Evolutionary conservation across 2,329 filamentous ascomycete species (phyloP).

Genomic region (Penicillium sp.): DNA sequence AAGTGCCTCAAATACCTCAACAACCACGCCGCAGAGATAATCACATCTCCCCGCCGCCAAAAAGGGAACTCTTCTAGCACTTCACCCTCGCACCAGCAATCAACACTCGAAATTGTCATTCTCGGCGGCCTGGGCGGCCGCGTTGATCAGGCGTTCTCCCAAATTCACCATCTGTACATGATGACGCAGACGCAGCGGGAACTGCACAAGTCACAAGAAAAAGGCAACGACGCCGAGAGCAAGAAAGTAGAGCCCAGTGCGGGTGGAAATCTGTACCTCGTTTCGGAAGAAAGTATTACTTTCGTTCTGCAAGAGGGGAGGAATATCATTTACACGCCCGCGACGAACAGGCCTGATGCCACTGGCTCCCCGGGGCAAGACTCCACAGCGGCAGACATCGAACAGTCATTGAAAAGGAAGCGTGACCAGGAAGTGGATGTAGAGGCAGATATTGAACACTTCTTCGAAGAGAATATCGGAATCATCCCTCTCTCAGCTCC

Average conservation of each 20-base stretch:
- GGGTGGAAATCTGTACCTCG: constrained; percentile 70
- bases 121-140: constrained; percentile 85
- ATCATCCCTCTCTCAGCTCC: constrained; percentile 82
- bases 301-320: constrained; percentile 73
- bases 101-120: constrained; percentile 67
- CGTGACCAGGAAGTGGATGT: not conserved
- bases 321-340: constrained; percentile 68
- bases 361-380: not conserved
- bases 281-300: constrained; percentile 78
- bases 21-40: constrained; percentile 30
- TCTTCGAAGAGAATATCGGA: constrained; percentile 77
- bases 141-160: constrained; percentile 87
- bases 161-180: constrained; percentile 78
- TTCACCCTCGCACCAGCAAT: constrained; percentile 2
- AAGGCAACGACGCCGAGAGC: not conserved
- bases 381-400: not conserved
- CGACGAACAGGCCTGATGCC: constrained; percentile 31
- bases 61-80: constrained; percentile 5
- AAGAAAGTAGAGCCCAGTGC: not conserved
- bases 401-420: constrained; percentile 12
- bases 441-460: constrained; percentile 30
- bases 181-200: constrained; percentile 43
- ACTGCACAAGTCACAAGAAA: constrained; percentile 8
- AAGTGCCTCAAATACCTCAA: constrained; percentile 72
- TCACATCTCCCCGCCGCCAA: constrained; percentile 20